These are phyloP conservation scores for Rhizopus arrhizus DNA, from an alignment of 371 early-diverging fungal genomes.

Conservation along the genomic window DNA sequence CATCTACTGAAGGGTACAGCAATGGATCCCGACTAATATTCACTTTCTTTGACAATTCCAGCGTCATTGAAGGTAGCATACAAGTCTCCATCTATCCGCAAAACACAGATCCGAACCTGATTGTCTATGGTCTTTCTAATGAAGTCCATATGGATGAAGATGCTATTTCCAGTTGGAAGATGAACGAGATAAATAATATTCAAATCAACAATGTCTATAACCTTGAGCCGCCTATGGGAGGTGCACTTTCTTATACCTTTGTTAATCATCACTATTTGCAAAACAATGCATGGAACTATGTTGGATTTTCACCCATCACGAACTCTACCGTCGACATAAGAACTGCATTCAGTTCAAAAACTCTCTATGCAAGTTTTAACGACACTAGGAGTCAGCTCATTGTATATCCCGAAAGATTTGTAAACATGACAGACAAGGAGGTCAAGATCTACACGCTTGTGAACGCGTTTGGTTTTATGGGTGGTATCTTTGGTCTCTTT, in stretches of 20 bases:
- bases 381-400: constrained; percentile 34
- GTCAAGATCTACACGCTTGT: constrained; percentile 53
- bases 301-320: constrained; percentile 50
- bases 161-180: constrained; percentile 41
- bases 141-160: constrained; percentile 26
- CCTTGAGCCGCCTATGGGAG: constrained; percentile 42
- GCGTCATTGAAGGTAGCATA: constrained; percentile 33
- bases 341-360: constrained; percentile 43
- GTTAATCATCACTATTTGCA: constrained; percentile 48
- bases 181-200: constrained; percentile 43
- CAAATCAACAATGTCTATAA: constrained; percentile 42
- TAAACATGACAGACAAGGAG: constrained; percentile 34
- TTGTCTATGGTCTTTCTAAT: constrained; percentile 34
- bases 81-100: constrained; percentile 50
- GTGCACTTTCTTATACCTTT: constrained; percentile 42
- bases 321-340: constrained; percentile 46
- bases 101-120: constrained; percentile 47
- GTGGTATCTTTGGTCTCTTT: constrained; percentile 54
- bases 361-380: constrained; percentile 45
- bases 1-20: constrained; percentile 44
- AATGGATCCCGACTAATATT: constrained; percentile 48
- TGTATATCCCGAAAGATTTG: constrained; percentile 33
- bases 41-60: constrained; percentile 41
- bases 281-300: constrained; percentile 50
- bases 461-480: constrained; percentile 53